Base-by-base conservation (phyloP, 2,329 filamentous ascomycete species). In the Stachybotrys chartarum region DNA sequence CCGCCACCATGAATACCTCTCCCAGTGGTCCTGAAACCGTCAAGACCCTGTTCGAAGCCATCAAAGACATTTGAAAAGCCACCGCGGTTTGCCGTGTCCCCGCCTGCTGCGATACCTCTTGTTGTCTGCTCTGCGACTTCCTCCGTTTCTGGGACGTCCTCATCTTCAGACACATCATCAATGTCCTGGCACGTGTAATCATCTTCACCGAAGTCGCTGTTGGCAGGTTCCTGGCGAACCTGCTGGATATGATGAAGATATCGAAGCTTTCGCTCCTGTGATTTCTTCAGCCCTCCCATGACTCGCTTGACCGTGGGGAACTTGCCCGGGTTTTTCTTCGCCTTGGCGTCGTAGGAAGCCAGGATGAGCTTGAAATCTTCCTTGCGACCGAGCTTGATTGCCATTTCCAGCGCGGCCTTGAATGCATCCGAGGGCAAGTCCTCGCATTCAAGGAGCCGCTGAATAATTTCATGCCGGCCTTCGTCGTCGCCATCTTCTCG, bases 201-300 rank as follows among this genome's bases (percentile, higher is more conserved):
- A 17, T 56, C 57, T 5, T 58, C 57, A 5, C 55, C 57, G 49
- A 58, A 58, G 44, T 58, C 57, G 32, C 57, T 58, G 42, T 58
- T 58, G 17, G 17, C 52, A 17, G 55, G 54, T 5, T 56, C 54
- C 3, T 58, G 48, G 5, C 31, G 31, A 2, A 44, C 50, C 39
- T 53, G 16, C 6, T 52, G 32, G 30, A 16, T 50, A 24, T 42
- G 52, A 6, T n/a, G 42, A 24, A 31, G 52, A 6, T 24, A 30
- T 31, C 44, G 53, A 24, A 39, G 39, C 24, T 30, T n/a, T 6
- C 47, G 52, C 30, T 52, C 24, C 46, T 56, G 47, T 7, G 14
- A 30, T 39, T 52, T 58, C 55, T 56, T 56, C 35, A 58, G 56
- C 30, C 54, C 54, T 3, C 46, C 24, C 52, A 58, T 54, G 54